A percentile compares a stretch with the other conserved stretches of the same genome.
Conservation (phyloP, 257 asterid species). For the Agastache rugosa region DNA sequence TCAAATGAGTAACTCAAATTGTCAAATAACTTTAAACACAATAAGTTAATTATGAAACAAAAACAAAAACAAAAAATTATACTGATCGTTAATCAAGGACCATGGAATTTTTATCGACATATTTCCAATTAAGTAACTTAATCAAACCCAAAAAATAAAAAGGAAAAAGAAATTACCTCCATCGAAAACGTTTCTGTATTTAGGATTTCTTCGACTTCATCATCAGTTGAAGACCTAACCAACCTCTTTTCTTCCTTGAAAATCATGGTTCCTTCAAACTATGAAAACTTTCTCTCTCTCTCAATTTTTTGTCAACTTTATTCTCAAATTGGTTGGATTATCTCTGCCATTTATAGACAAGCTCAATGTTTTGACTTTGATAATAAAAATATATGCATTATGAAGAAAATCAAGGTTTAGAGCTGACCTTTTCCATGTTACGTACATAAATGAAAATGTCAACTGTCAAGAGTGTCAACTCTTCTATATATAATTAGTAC, state of each 20-base stretch:
- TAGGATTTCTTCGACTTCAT: slow-evolving; percentile 30
- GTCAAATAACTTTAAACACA: too few species aligned
- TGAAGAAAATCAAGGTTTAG: slow-evolving; percentile 17
- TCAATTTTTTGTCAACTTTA: not conserved
- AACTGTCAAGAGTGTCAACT: slow-evolving; percentile 47
- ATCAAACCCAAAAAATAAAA: not conserved
- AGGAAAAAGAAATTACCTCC: slow-evolving; percentile 13
- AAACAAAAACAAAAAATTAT: too few species aligned
- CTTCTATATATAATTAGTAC: not conserved
- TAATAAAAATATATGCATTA: not conserved
- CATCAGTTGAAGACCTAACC: not conserved
- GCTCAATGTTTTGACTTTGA: slow-evolving; percentile 35
- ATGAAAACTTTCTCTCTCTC: not conserved
- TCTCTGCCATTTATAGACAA: slow-evolving; percentile 32
- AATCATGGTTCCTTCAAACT: not conserved
- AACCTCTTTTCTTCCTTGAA: slow-evolving; percentile 16
- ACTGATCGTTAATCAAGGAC: not conserved
- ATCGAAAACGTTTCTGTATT: not conserved
- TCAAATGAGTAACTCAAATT: too few species aligned
- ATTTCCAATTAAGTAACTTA: not conserved
- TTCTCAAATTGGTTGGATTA: not conserved
- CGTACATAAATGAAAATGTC: slow-evolving; percentile 45
- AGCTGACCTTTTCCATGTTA: slow-evolving; percentile 45
- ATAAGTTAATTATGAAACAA: too few species aligned
- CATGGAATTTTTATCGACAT: not conserved